These are phyloP conservation scores for Cryptococcus sp. DNA, from an alignment of 1,284 basidiomycete genomes.

Conservation along the genomic window DNA sequence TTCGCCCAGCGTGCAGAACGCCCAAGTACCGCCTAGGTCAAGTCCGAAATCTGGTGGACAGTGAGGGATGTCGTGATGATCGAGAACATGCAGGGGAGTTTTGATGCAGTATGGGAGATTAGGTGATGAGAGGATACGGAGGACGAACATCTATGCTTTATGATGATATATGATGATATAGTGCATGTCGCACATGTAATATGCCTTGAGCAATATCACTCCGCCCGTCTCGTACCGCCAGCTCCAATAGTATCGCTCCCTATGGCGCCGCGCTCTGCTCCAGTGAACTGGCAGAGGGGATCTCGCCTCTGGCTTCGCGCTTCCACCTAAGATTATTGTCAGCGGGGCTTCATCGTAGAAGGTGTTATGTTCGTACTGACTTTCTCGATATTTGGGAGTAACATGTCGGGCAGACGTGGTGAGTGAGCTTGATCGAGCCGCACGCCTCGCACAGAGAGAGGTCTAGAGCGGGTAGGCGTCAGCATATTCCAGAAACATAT, in stretches of 20 bases:
- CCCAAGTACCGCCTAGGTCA: conserved; percentile 18
- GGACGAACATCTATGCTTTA: too few species aligned
- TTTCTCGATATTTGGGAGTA: conserved; percentile 72
- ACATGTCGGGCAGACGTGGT: conserved; percentile 84
- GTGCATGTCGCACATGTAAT: background rate
- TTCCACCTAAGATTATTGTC: conserved; percentile 19
- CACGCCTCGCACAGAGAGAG: conserved; percentile 92
- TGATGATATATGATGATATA: too few species aligned
- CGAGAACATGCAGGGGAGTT: background rate
- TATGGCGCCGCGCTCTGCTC: too few species aligned
- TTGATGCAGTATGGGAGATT: background rate
- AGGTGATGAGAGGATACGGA: too few species aligned
- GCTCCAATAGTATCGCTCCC: too few species aligned
- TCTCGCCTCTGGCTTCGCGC: conserved; percentile 17
- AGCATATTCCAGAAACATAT: background rate
- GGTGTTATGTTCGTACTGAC: conserved; percentile 22
- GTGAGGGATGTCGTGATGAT: background rate
- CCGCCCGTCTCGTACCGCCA: too few species aligned
- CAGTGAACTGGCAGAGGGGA: background rate
- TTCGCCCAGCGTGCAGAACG: conserved; percentile 31
- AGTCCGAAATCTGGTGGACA: conserved; percentile 20
- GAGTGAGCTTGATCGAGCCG: conserved; percentile 81
- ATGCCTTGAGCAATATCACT: background rate
- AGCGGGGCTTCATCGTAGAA: background rate
- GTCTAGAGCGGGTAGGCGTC: conserved; percentile 58